A percentile compares a stretch with the other conserved stretches of the same genome.
Evolutionary conservation across 345 rosid genomes (phyloP).

Genomic region (Citrus sinensis): DNA sequence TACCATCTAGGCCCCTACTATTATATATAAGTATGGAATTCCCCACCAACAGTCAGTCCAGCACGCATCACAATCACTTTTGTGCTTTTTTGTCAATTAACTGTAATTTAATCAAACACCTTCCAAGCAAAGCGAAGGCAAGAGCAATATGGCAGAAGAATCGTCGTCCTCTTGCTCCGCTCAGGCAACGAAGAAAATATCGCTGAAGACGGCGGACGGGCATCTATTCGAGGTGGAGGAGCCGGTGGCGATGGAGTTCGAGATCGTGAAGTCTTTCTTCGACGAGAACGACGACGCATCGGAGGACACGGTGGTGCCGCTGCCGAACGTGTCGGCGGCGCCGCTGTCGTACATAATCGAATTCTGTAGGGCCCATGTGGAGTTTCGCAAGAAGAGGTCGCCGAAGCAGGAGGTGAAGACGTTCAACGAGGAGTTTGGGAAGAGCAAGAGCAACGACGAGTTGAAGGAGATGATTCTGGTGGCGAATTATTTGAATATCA

Average conservation of each 20-base stretch:
- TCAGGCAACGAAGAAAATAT: not conserved
- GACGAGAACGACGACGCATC: slow-evolving; percentile 12
- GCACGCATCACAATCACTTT: no score
- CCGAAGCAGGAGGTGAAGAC: slow-evolving; percentile 4
- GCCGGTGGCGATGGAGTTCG: slow-evolving; percentile 29
- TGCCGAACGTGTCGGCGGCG: slow-evolving; percentile 26
- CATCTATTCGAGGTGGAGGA: slow-evolving; percentile 23
- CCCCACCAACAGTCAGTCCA: no score
- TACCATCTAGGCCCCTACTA: no score
- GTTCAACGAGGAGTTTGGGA: slow-evolving; percentile 12
- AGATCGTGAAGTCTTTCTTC: slow-evolving; percentile 23
- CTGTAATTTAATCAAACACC: not conserved
- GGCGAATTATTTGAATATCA: slow-evolving; percentile 34
- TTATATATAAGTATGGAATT: no score
- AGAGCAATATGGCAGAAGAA: not conserved
- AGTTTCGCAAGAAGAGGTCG: not conserved
- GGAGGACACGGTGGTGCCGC: slow-evolving; percentile 11
- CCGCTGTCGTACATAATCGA: slow-evolving; percentile 19
- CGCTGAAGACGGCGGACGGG: slow-evolving; percentile 21
- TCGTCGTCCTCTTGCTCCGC: not conserved
- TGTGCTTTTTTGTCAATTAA: no score
- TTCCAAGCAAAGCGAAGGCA: not conserved
- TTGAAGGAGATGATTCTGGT: slow-evolving; percentile 31
- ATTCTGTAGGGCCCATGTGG: slow-evolving; percentile 24
- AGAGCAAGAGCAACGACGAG: slow-evolving; percentile 7